Conservation (phyloP, 768 basidiomycete species). For the Calvatia gigantea region DNA sequence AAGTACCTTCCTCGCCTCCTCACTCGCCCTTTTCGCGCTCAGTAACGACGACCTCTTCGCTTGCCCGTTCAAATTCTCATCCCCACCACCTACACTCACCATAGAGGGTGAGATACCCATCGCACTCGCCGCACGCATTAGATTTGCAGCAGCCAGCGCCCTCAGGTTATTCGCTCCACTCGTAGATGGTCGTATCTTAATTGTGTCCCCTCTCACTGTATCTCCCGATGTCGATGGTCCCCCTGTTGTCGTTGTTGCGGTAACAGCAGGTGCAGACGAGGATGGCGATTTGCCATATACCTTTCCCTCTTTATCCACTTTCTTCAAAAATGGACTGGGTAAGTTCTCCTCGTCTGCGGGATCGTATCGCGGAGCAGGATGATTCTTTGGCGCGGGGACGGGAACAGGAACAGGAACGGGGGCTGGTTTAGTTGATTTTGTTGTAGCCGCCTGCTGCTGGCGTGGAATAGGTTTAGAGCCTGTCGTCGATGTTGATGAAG, state of each 20-base stretch:
- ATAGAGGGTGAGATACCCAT: neutral
- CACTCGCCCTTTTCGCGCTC: conserved; percentile 45
- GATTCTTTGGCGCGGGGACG: conserved; percentile 19
- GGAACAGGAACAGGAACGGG: conserved; percentile 19
- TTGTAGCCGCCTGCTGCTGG: neutral
- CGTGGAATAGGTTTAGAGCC: conserved; percentile 17
- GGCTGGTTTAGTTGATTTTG: neutral
- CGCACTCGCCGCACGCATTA: conserved; percentile 22
- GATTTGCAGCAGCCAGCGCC: conserved; percentile 59
- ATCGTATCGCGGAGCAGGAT: conserved; percentile 53
- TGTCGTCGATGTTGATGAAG: conserved; percentile 15
- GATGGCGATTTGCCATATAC: neutral
- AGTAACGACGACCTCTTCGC: conserved; percentile 37
- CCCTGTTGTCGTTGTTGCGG: neutral
- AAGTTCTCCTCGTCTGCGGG: conserved; percentile 78
- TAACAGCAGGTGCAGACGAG: too few species aligned
- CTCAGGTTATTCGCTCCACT: conserved; percentile 54
- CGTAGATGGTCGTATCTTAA: conserved; percentile 36
- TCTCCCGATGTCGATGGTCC: conserved; percentile 8
- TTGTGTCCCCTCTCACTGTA: conserved; percentile 5
- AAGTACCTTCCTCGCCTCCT: conserved; percentile 49
- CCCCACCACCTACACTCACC: conserved; percentile 8
- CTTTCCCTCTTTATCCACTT: conserved; percentile 18
- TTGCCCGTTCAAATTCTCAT: conserved; percentile 15
- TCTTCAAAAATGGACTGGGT: conserved; percentile 79